A percentile compares a stretch with the other conserved stretches of the same genome.
Evolutionary conservation across 2,329 filamentous ascomycete genomes (phyloP).

Genomic region (Ilyonectria destructans): DNA sequence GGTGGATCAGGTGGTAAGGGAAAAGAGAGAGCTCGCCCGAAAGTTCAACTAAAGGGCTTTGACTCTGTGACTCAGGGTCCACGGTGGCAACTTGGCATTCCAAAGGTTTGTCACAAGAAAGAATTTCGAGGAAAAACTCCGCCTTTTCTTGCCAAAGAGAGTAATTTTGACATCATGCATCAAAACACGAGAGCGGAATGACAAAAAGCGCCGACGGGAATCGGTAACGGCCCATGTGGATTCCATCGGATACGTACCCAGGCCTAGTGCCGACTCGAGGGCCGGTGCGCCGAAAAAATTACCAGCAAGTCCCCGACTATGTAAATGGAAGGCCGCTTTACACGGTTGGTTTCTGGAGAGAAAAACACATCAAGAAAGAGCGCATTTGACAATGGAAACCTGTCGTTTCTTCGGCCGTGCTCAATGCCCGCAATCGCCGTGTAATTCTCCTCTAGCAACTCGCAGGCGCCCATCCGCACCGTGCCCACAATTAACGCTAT

Average conservation of each 20-base stretch:
- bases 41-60: conserved; percentile 15
- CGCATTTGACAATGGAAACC: not conserved
- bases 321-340: not conserved
- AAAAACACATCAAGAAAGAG: not conserved
- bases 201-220: not conserved
- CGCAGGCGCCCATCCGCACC: not conserved
- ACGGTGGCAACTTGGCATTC: conserved; percentile 11
- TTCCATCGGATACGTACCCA: conserved; percentile 8
- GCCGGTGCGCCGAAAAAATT: not conserved
- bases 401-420: not conserved
- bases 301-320: not conserved
- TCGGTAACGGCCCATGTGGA: conserved; percentile 7
- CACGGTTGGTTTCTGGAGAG: not conserved
- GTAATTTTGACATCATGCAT: conserved; percentile 14
- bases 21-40: not conserved
- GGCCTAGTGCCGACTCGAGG: conserved; percentile 3
- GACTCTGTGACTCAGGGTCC: conserved; percentile 15
- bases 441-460: not conserved
- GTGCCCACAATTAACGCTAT: conserved; percentile 33
- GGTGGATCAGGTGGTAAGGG: conserved; percentile 30
- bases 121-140: not conserved
- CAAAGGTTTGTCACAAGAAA: not conserved
- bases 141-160: conserved; percentile 16
- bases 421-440: not conserved
- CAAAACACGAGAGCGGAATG: not conserved